These are phyloP conservation scores for Medicago ruthenica DNA, from an alignment of 306 rosid genomes.

Conservation along the genomic window DNA sequence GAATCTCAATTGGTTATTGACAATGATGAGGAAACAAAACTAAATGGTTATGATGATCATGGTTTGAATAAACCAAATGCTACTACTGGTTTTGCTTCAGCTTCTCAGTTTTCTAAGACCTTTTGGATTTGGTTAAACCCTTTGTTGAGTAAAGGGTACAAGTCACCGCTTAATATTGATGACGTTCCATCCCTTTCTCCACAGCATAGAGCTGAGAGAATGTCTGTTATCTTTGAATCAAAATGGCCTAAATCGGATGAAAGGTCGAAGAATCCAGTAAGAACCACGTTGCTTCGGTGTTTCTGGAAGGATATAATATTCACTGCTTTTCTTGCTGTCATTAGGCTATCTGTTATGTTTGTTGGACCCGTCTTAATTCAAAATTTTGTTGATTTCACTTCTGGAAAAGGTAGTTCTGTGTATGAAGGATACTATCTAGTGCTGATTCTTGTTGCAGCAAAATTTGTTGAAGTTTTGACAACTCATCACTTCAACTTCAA, in stretches of 20 bases:
- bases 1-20: constrained; percentile 39
- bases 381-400: constrained; percentile 75
- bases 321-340: constrained; percentile 76
- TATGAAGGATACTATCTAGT: constrained; percentile 89
- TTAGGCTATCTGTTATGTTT: constrained; percentile 73
- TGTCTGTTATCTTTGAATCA: constrained; percentile 67
- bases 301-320: constrained; percentile 76
- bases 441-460: constrained; percentile 65
- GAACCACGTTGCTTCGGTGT: constrained; percentile 73
- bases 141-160: constrained; percentile 75
- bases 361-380: constrained; percentile 84
- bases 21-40: constrained; percentile 40
- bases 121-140: constrained; percentile 97
- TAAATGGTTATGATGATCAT: constrained; percentile 34
- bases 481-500: constrained; percentile 92
- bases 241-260: constrained; percentile 86
- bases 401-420: constrained; percentile 75
- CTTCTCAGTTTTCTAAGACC: constrained; percentile 70
- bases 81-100: constrained; percentile 81
- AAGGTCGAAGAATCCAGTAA: constrained; percentile 72
- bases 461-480: constrained; percentile 73
- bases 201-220: constrained; percentile 72
- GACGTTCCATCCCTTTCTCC: constrained; percentile 79
- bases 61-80: constrained; percentile 49
- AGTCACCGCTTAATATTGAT: constrained; percentile 65